Base-by-base conservation (phyloP, 805 yeast species). In the Deakozyma indianensis region DNA sequence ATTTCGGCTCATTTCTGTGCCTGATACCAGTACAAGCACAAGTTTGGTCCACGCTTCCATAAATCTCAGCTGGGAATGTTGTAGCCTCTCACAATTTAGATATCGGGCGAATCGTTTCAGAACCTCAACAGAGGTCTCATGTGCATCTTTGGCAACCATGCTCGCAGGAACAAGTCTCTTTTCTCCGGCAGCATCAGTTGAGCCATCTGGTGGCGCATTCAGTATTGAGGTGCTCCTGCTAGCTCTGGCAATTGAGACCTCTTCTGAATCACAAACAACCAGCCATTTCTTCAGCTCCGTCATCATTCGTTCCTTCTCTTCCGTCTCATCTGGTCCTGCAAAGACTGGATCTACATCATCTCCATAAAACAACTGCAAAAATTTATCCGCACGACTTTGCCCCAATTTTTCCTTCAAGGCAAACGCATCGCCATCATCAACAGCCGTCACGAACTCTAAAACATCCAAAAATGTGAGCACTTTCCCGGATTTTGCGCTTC, bases 31-130 rank as follows among this genome's bases (percentile, higher is more conserved):
- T 3, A 85, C 74, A 53, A 83, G 83, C 24, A 83, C 77, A 44
- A 86, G 59, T 51, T 80, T 80, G 15, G 78, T 77, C 96, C 96
- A 87, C 0, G 90, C 73, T 56, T 80, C 86, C 23, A 87, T 62
- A 45, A 78, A 74, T 16, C 70, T 63, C 41, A 79, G 62, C 50
- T 82, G 90, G 4, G 69, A 63, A n/a, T 32, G 38, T n/a, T 32
- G 38, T 5, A 32, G 38, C 16, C 38, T 32, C 16, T 32, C 38
- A n/a, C 38, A 32, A 32, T 32, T 32, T 20, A 32, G 5, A 20
- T 32, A 32, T n/a, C 38, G 9, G 9, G 11, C 18, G 16, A 32
- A 32, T 5, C 38, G 38, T 32, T 20, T 32, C 38, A 32, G 16
- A 9, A 32, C 38, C 4, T 32, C 38, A 9, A 20, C 38, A 9